Evolutionary conservation across 2,329 filamentous ascomycete genomes (phyloP), one percentile per base, ranked within the genome.

Genomic region (Penicillium sp.): DNA sequence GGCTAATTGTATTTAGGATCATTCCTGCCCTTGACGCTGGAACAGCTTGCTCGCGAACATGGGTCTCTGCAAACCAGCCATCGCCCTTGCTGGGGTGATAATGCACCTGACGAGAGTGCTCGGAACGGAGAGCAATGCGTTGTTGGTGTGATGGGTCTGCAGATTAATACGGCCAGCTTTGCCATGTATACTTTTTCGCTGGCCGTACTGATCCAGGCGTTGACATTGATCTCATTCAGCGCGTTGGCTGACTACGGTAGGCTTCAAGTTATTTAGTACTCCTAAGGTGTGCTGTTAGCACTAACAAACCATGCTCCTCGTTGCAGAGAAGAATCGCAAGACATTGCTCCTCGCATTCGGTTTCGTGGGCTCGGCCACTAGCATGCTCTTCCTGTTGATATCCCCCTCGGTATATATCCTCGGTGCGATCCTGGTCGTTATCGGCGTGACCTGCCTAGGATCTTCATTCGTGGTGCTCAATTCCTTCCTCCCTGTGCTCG

Each of bases 391-490:
- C 74, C 81, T 97, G 37, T 87, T 91, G 33, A 80, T 96, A 53
- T 83, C 83, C 19, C 88, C 90, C n/a, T 80, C 84, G 21, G 80
- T 89, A 1, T 96, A 94, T 67, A 67, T 94, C 2, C 73, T 96
- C 14, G 92, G 89, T 29, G 88, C 90, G 2, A 59, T 96, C 2
- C 80, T 95, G 54, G 92, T 92, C 16, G 89, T 96, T 56, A 78
- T 96, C 37, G 90, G 91, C 16, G 96, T 96, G 67, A 92, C 90
- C 1, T 92, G 90, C 37, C 92, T 96, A 60, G 92, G 92, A 5
- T 91, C 91, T 3, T 95, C 91, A 0, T 96, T 96, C 68, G 92
- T 97, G 3, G 81, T 97, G 5, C 78, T 97, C 23, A 97, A 97
- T 74, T 95, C 92, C 0, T 97, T 96, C 64, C 80, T 97, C 23